phyloP scores from a whole-genome alignment of 768 basidiomycete genomes.

The Cyclocybe aegerita region DNA sequence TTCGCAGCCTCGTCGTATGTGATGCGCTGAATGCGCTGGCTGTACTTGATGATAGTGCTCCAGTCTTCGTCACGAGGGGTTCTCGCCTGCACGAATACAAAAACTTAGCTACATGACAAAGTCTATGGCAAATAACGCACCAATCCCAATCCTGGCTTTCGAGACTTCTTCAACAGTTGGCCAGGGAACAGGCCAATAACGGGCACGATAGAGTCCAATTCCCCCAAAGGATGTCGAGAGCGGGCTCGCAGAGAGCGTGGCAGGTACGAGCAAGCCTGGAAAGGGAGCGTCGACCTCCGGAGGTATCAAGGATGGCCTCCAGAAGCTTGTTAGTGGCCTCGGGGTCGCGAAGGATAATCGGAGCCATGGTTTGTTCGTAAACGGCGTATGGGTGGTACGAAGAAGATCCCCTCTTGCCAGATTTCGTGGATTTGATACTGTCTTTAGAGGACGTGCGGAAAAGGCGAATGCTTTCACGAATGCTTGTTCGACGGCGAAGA shows the following conservation, averaged over 20 bases:
- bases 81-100: conserved; percentile 41
- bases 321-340: conserved; percentile 53
- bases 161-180: conserved; percentile 64
- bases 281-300: conserved; percentile 65
- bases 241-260: conserved; percentile 69
- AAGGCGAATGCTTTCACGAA: conserved; percentile 29
- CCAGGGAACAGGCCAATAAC: conserved; percentile 72
- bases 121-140: conserved; percentile 39
- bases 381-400: conserved; percentile 41
- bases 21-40: conserved; percentile 65
- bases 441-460: conserved; percentile 21
- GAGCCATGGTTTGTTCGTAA: conserved; percentile 49
- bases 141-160: conserved; percentile 74
- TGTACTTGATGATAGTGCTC: conserved; percentile 64
- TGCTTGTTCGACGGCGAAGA: conserved; percentile 30
- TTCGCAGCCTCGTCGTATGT: conserved; percentile 68
- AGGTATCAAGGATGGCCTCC: conserved; percentile 48
- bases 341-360: conserved; percentile 60
- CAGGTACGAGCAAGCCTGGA: conserved; percentile 76
- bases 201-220: conserved; percentile 73
- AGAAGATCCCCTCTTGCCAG: conserved; percentile 19
- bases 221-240: conserved; percentile 74
- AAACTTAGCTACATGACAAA: conserved; percentile 1
- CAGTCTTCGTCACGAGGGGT: conserved; percentile 69
- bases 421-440: conserved; percentile 19